Evolutionary conservation across 1,284 basidiomycete genomes (phyloP).

Genomic region (Inonotus hispidus): DNA sequence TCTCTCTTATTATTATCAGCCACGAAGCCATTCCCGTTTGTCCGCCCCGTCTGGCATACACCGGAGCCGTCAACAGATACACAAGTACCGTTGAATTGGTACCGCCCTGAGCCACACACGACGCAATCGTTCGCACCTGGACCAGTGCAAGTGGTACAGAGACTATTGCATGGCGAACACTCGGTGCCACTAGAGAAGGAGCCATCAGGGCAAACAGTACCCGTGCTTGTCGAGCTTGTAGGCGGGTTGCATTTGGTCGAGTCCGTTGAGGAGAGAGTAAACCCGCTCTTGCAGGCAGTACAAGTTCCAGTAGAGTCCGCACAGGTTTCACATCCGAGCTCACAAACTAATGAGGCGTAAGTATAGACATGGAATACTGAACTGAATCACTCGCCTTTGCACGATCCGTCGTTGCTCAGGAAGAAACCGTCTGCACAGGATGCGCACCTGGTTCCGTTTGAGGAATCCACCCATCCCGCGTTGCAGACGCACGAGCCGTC

Average conservation of each 20-base stretch:
- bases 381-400: constrained; percentile 46
- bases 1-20: constrained; percentile 76
- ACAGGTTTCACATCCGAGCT: constrained; percentile 65
- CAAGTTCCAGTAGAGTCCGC: constrained; percentile 62
- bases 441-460: constrained; percentile 69
- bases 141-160: constrained; percentile 68
- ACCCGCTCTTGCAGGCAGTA: constrained; percentile 60
- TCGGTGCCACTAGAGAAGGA: constrained; percentile 53
- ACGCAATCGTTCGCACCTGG: constrained; percentile 65
- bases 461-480: constrained; percentile 63
- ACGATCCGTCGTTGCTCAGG: constrained; percentile 61
- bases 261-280: constrained; percentile 61
- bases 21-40: constrained; percentile 45
- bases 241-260: constrained; percentile 58
- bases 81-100: constrained; percentile 56
- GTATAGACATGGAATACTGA: neutral
- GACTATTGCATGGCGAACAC: constrained; percentile 56
- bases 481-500: constrained; percentile 70
- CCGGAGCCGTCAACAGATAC: constrained; percentile 60
- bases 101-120: constrained; percentile 55
- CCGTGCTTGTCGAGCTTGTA: constrained; percentile 40
- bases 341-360: constrained; percentile 44
- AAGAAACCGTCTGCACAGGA: constrained; percentile 72
- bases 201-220: constrained; percentile 55
- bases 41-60: constrained; percentile 45